phyloP scores from a whole-genome alignment of 257 asterid genomes.

The Voacanga thouarsii region DNA sequence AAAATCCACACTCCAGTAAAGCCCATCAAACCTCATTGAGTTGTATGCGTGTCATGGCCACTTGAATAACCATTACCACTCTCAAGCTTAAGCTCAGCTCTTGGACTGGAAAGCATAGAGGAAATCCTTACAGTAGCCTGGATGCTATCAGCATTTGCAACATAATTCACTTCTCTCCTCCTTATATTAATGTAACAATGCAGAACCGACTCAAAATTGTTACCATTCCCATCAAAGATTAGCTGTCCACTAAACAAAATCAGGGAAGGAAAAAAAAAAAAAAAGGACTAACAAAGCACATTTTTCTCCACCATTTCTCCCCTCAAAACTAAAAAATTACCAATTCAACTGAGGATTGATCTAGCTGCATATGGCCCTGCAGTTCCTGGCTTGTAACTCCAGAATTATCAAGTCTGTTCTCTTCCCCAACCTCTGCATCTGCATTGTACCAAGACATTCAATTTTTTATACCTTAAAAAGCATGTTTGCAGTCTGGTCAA shows the following conservation, averaged over 20 bases:
- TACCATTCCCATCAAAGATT: conserved; percentile 3
- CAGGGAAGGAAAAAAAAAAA: too few relatives aligned
- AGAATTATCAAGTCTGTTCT: conserved; percentile 28
- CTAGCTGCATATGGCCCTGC: conserved; percentile 24
- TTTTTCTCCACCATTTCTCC: neutral
- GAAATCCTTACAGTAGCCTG: conserved; percentile 12
- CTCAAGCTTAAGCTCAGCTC: conserved; percentile 14
- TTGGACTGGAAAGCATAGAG: conserved; percentile 16
- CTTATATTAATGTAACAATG: conserved; percentile 14
- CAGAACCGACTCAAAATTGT: conserved; percentile 5
- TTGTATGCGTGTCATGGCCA: conserved; percentile 7
- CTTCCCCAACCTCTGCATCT: conserved; percentile 23
- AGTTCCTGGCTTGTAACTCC: conserved; percentile 32
- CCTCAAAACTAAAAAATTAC: conserved; percentile 14
- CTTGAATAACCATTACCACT: conserved; percentile 12
- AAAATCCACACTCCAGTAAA: conserved; percentile 13
- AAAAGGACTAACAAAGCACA: neutral
- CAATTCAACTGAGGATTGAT: conserved; percentile 16
- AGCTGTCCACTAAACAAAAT: conserved; percentile 9
- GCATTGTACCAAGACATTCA: conserved; percentile 6
- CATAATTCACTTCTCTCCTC: conserved; percentile 16
- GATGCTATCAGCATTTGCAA: conserved; percentile 15
- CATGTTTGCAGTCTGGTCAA: neutral
- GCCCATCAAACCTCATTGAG: conserved; percentile 20
- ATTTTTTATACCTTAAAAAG: neutral